Percentiles rank a stretch among this genome's conserved stretches.
Evolutionary conservation across 2,329 filamentous ascomycete genomes (phyloP).

Genomic region (Acrocalymma vagum): DNA sequence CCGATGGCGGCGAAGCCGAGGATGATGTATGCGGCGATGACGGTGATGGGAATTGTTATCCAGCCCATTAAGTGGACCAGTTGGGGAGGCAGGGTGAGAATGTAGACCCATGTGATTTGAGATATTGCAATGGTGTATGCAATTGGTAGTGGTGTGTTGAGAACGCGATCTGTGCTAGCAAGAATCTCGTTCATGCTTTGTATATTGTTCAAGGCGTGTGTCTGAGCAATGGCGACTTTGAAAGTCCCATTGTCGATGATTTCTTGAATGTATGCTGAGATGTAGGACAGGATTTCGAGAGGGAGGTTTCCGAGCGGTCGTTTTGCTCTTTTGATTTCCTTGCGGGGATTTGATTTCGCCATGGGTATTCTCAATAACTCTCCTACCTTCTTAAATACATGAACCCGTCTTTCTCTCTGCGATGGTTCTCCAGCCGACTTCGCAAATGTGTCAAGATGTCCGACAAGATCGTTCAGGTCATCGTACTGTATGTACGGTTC

Average conservation of each 20-base stretch:
- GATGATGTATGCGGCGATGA: slow-evolving; percentile 79
- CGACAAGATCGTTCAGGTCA: slow-evolving; percentile 72
- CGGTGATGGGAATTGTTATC: slow-evolving; percentile 77
- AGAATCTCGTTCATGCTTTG: slow-evolving; percentile 72
- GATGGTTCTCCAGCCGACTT: slow-evolving; percentile 49
- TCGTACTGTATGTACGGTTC: slow-evolving; percentile 79
- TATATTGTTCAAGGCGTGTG: slow-evolving; percentile 65
- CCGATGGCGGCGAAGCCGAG: slow-evolving; percentile 77
- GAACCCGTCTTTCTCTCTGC: slow-evolving; percentile 13
- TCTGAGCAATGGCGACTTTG: slow-evolving; percentile 62
- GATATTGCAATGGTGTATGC: slow-evolving; percentile 82
- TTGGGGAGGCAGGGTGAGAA: slow-evolving; percentile 80
- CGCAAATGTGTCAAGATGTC: slow-evolving; percentile 77
- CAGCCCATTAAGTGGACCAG: slow-evolving; percentile 68
- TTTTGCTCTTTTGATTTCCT: slow-evolving; percentile 73
- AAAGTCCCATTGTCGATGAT: slow-evolving; percentile 63
- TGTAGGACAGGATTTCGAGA: slow-evolving; percentile 76
- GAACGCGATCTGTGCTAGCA: slow-evolving; percentile 74
- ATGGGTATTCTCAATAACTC: slow-evolving; percentile 77
- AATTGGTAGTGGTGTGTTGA: slow-evolving; percentile 79
- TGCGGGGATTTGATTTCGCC: slow-evolving; percentile 76
- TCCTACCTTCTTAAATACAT: slow-evolving; percentile 66
- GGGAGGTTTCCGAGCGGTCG: slow-evolving; percentile 79
- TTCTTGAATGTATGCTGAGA: slow-evolving; percentile 70
- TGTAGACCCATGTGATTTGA: slow-evolving; percentile 83